Percentiles rank a stretch among this genome's conserved stretches.
phyloP scores from a whole-genome alignment of 805 yeast genomes.

The Starmerella floricola region DNA sequence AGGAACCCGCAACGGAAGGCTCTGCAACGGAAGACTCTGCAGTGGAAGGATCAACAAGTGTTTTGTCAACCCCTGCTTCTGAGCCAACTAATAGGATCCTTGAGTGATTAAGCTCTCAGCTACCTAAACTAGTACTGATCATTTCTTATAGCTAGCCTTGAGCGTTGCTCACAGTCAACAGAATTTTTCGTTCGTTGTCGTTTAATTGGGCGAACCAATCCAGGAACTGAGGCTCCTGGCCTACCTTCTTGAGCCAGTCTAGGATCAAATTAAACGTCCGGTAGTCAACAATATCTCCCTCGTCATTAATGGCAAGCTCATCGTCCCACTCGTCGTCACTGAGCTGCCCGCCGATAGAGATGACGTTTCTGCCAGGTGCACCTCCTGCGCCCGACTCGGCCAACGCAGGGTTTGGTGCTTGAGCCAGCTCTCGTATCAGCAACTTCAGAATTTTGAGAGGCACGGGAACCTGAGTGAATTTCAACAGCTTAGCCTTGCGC shows the following conservation, averaged over 20 bases:
- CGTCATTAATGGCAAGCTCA: constrained; percentile 21
- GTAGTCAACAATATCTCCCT: constrained; percentile 22
- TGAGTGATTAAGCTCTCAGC: too few species aligned
- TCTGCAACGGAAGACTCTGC: background rate
- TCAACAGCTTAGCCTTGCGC: constrained; percentile 58
- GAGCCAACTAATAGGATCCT: too few species aligned
- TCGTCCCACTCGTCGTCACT: constrained; percentile 35
- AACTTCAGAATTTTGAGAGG: constrained; percentile 61
- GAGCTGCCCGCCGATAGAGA: constrained; percentile 14
- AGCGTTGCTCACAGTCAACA: constrained; percentile 3
- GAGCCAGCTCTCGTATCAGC: constrained; percentile 51
- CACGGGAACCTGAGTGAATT: constrained; percentile 55
- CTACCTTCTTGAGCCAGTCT: constrained; percentile 24
- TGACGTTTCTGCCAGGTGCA: background rate
- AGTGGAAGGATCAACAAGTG: too few species aligned
- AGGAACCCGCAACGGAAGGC: background rate
- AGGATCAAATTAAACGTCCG: constrained; percentile 21
- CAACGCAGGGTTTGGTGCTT: constrained; percentile 40
- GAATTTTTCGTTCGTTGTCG: constrained; percentile 14
- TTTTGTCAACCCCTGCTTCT: too few species aligned
- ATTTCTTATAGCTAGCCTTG: background rate
- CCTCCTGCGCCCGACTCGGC: background rate
- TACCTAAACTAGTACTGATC: too few species aligned
- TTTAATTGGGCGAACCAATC: constrained; percentile 18
- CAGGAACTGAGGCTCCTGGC: constrained; percentile 10